Conservation (phyloP, 148 eudicot genomes). For the Arbutus unedo region DNA sequence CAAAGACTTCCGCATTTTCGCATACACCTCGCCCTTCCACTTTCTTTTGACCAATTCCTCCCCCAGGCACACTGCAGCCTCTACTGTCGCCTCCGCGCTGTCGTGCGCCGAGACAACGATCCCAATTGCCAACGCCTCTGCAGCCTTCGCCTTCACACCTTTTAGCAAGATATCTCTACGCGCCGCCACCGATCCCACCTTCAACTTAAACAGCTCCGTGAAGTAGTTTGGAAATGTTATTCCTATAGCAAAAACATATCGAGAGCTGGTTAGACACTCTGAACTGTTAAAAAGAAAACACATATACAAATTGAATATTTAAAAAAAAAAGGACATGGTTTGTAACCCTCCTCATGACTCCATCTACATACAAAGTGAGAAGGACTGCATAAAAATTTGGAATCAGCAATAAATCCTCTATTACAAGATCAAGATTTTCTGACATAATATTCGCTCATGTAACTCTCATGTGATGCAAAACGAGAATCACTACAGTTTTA, state of each 20-base stretch:
- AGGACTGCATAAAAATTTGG: no score
- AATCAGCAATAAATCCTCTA: no score
- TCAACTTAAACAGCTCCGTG: constrained; percentile 32
- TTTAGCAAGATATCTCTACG: constrained; percentile 31
- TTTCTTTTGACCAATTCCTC: constrained; percentile 30
- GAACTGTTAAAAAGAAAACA: no score
- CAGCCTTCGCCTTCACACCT: constrained; percentile 35
- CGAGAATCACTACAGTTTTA: no score
- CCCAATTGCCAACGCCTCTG: constrained; percentile 41
- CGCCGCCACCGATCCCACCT: constrained; percentile 28
- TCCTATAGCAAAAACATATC: constrained; percentile 22
- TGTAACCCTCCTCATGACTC: no score
- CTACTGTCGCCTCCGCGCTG: constrained; percentile 28
- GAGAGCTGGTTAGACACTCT: no score
- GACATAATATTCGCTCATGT: no score
- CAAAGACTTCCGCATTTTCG: constrained; percentile 34
- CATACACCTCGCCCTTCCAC: constrained; percentile 38
- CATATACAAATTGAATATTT: no score
- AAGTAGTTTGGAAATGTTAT: constrained; percentile 52
- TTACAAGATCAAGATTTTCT: no score
- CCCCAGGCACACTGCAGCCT: constrained; percentile 29
- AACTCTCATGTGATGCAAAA: no score
- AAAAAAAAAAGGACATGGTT: no score
- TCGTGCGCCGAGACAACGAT: constrained; percentile 35
- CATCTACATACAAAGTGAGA: no score